A percentile compares a stretch with the other conserved stretches of the same genome.
These are phyloP conservation scores for Marsdenia floribunda DNA, from an alignment of 257 asterid species.

Conservation along the genomic window DNA sequence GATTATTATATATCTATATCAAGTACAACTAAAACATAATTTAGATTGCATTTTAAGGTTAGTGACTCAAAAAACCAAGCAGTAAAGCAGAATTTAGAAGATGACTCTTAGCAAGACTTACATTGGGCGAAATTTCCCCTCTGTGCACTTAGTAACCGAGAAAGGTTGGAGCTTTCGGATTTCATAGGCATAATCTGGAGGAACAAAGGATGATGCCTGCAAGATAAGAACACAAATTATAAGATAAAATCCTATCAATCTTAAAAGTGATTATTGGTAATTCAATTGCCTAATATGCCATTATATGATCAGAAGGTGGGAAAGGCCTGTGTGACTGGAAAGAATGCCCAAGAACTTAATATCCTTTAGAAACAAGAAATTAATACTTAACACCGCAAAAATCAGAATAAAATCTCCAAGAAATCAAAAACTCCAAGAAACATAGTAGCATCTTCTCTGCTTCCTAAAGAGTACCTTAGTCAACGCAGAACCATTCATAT, in stretches of 20 bases:
- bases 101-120: slow-evolving; percentile 35
- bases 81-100: not conserved
- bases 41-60: too few species aligned
- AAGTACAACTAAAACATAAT: not conserved
- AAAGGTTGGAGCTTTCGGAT: slow-evolving; percentile 31
- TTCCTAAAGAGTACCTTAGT: slow-evolving; percentile 38
- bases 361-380: not conserved
- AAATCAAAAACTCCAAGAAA: not conserved
- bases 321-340: not conserved
- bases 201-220: slow-evolving; percentile 42
- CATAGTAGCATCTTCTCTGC: not conserved
- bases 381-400: not conserved
- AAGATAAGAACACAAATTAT: slow-evolving; percentile 25
- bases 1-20: not conserved
- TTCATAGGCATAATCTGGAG: slow-evolving; percentile 40
- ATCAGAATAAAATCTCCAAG: not conserved
- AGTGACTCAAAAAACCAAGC: not conserved
- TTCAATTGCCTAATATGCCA: not conserved
- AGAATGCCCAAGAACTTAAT: not conserved
- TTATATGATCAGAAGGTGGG: not conserved
- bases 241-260: slow-evolving; percentile 8
- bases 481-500: slow-evolving; percentile 32
- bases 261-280: not conserved
- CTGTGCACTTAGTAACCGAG: slow-evolving; percentile 40
- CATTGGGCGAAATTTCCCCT: slow-evolving; percentile 51